These are phyloP conservation scores for Vitis riparia DNA, from an alignment of 164 flowering plant genomes.

Conservation along the genomic window DNA sequence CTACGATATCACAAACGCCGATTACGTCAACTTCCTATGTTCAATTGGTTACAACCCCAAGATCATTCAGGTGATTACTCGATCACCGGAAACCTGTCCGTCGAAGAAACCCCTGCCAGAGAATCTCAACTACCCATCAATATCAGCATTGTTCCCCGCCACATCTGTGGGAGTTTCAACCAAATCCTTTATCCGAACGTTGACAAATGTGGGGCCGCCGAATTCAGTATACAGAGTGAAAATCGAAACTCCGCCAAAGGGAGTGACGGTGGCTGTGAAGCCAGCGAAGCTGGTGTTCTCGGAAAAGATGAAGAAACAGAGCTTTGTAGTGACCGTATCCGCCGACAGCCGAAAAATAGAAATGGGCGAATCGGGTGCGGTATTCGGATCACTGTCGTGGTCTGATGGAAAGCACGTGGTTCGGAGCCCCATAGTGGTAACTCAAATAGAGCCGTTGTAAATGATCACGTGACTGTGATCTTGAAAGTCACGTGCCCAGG, in stretches of 20 bases:
- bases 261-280: conserved; percentile 64
- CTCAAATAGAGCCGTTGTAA: conserved; percentile 56
- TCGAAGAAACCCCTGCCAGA: conserved; percentile 43
- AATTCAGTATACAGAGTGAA: conserved; percentile 55
- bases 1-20: conserved; percentile 51
- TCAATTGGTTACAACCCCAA: conserved; percentile 59
- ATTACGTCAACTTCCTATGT: conserved; percentile 67
- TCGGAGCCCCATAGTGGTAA: conserved; percentile 75
- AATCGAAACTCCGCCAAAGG: conserved; percentile 47
- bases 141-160: conserved; percentile 52
- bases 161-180: conserved; percentile 25
- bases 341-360: conserved; percentile 43
- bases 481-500: too few species aligned
- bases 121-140: conserved; percentile 80
- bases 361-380: conserved; percentile 64
- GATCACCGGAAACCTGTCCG: conserved; percentile 49
- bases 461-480: conserved; percentile 19
- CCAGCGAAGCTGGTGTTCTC: conserved; percentile 61
- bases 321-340: conserved; percentile 55
- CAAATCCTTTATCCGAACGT: conserved; percentile 61
- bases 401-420: conserved; percentile 78
- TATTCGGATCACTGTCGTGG: conserved; percentile 77
- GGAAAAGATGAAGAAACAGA: conserved; percentile 42
- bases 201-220: conserved; percentile 64
- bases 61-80: conserved; percentile 65